These are phyloP conservation scores for Fennellomyces sp. DNA, from an alignment of 371 early-diverging fungal species.

Conservation along the genomic window DNA sequence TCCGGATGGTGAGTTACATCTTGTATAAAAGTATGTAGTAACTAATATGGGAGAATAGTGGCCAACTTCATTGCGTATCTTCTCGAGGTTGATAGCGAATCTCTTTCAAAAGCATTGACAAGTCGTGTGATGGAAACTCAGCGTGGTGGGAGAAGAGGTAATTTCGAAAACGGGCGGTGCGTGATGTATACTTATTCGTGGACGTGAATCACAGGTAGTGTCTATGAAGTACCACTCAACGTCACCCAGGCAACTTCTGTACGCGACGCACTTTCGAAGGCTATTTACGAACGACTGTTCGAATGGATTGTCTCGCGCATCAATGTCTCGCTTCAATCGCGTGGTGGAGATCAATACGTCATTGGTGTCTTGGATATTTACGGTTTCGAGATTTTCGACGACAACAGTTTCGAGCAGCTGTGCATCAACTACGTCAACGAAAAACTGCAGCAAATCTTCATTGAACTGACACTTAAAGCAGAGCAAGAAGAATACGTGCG, in stretches of 20 bases:
- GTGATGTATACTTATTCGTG: background rate
- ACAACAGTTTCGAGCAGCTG: slow-evolving; percentile 99
- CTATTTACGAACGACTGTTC: slow-evolving; percentile 83
- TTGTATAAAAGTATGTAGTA: too few relatives aligned
- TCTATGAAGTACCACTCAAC: slow-evolving; percentile 85
- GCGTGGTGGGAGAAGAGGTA: slow-evolving; percentile 80
- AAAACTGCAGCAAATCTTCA: slow-evolving; percentile 99
- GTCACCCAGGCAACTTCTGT: slow-evolving; percentile 76
- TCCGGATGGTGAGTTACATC: slow-evolving; percentile 50
- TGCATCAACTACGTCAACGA: slow-evolving; percentile 99
- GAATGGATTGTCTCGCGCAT: slow-evolving; percentile 91
- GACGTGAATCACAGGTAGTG: slow-evolving; percentile 34
- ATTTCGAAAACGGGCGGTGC: background rate
- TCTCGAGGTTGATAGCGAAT: slow-evolving; percentile 69
- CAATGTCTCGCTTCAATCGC: slow-evolving; percentile 75
- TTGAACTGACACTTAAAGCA: slow-evolving; percentile 95
- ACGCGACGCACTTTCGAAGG: slow-evolving; percentile 88
- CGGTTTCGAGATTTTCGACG: slow-evolving; percentile 95
- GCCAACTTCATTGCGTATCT: slow-evolving; percentile 79
- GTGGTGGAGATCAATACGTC: slow-evolving; percentile 68
- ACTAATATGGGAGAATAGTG: too few relatives aligned
- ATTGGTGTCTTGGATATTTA: slow-evolving; percentile 97
- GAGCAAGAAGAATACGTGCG: slow-evolving; percentile 98
- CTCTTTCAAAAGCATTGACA: slow-evolving; percentile 68
- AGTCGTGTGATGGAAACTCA: slow-evolving; percentile 78